Evolutionary conservation across 2,329 filamentous ascomycete species (phyloP).

Genomic region (Epichloe sibirici): DNA sequence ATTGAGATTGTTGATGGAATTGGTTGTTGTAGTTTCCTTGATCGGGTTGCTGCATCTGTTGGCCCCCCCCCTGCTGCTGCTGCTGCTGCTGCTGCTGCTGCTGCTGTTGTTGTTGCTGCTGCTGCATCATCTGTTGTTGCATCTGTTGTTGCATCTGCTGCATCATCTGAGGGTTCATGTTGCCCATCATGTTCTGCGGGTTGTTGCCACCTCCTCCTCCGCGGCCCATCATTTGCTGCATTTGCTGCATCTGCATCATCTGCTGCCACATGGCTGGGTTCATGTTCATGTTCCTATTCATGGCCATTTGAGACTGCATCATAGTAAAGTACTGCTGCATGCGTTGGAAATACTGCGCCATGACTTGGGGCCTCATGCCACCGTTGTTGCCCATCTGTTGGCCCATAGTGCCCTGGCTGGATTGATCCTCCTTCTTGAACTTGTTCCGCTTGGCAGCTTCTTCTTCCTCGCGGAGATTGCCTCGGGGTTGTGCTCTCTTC

Average conservation of each 20-base stretch:
- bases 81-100: conserved; percentile 29
- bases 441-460: conserved; percentile 52
- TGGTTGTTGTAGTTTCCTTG: conserved; percentile 11
- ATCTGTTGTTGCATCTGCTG: conserved; percentile 43
- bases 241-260: conserved; percentile 66
- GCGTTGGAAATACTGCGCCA: conserved; percentile 96
- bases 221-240: conserved; percentile 43
- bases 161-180: conserved; percentile 42
- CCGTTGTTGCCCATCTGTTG: conserved; percentile 32
- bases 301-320: conserved; percentile 89
- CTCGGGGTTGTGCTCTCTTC: conserved; percentile 91
- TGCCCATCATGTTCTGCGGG: conserved; percentile 26
- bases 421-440: conserved; percentile 42
- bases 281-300: conserved; percentile 62
- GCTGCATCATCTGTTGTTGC: conserved; percentile 31
- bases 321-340: conserved; percentile 97
- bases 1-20: conserved; percentile 34
- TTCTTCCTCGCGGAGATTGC: conserved; percentile 87
- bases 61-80: conserved; percentile 21
- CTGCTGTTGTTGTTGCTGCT: conserved; percentile 35
- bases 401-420: conserved; percentile 20
- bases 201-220: conserved; percentile 24
- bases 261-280: conserved; percentile 68
- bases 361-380: conserved; percentile 88
- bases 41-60: conserved; percentile 11